phyloP scores from a whole-genome alignment of 257 asterid genomes.

The Osmanthus fragrans region DNA sequence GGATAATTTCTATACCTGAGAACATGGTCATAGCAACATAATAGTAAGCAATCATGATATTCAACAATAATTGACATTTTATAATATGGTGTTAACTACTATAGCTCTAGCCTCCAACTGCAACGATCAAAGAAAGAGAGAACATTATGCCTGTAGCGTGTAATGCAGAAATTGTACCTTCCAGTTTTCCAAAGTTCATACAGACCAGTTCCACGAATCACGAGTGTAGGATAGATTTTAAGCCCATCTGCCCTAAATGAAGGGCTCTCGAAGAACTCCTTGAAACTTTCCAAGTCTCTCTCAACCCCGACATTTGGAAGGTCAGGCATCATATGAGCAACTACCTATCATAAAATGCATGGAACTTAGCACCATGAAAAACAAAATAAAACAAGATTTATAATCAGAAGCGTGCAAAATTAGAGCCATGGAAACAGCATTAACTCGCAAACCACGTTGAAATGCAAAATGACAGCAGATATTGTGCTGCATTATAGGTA shows the following conservation, averaged over 20 bases:
- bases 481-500: not conserved
- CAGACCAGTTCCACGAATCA: constrained; percentile 98
- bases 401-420: not conserved
- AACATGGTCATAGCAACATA: constrained; percentile 16
- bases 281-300: constrained; percentile 94
- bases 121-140: constrained; percentile 3
- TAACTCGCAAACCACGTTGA: constrained; percentile 6
- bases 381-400: not conserved
- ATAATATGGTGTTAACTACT: not conserved
- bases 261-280: constrained; percentile 97
- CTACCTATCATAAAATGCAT: constrained; percentile 57
- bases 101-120: constrained; percentile 5
- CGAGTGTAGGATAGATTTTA: constrained; percentile 94
- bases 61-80: constrained; percentile 14
- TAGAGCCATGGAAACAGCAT: not conserved
- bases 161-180: constrained; percentile 43
- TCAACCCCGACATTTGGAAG: constrained; percentile 99
- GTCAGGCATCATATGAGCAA: constrained; percentile 99
- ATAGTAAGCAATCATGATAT: not conserved
- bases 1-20: constrained; percentile 92
- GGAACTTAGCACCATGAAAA: constrained; percentile 12
- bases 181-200: constrained; percentile 99
- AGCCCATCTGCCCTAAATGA: constrained; percentile 92
- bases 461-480: not conserved
- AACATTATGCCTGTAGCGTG: not conserved